Base-by-base conservation (phyloP, 352 stramenopile genomes). In the Globisporangium recalcitrans region DNA sequence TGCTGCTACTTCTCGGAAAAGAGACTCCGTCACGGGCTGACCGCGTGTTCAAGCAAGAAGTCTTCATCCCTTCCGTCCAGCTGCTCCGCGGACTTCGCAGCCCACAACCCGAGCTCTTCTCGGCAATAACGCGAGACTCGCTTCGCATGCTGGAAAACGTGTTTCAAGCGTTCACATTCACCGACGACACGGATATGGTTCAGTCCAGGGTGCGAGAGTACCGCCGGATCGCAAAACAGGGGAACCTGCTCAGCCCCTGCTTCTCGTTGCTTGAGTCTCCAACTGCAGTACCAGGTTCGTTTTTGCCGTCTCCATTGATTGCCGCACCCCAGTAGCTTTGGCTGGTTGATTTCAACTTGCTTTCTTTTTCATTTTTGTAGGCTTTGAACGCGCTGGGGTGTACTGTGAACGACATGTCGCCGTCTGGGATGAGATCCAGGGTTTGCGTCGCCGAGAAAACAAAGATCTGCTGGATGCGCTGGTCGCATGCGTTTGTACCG, bases 381-480 rank as follows among this genome's bases (percentile, higher is more conserved):
- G 3, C 5, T 27, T 14, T 57, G 51, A 6, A n/a, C 19, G 1
- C 7, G 29, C 13, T 13, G n/a, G n/a, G n/a, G 56, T 21, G 40
- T 54, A 62, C 42, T 62, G 42, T 27, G n/a, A 44, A 4, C n/a
- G 22, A 3, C 27, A 62, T 14, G 22, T 62, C 9, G 54, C 26
- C 9, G n/a, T 62, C 11, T 62, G 40, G 56, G 13, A 24, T 22
- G 56, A 62, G 10, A 21, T 54, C 11, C 16, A 62, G 21, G 7
- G 3, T 16, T 27, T 62, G 8, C 42, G 27, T 7, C 4, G 14
- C 22, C 4, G 42, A 8, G 42, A 58, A 6, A 21, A 1, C 36
- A 27, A 22, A 16, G 52, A 66, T 48, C 14, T 66, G 2, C n/a
- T 55, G 40, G 40, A 49, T 13, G 10, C 48, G 2, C 32, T 66